Evolutionary conservation across 2,329 filamentous ascomycete species (phyloP).

Genomic region (Penicillium sp.): DNA sequence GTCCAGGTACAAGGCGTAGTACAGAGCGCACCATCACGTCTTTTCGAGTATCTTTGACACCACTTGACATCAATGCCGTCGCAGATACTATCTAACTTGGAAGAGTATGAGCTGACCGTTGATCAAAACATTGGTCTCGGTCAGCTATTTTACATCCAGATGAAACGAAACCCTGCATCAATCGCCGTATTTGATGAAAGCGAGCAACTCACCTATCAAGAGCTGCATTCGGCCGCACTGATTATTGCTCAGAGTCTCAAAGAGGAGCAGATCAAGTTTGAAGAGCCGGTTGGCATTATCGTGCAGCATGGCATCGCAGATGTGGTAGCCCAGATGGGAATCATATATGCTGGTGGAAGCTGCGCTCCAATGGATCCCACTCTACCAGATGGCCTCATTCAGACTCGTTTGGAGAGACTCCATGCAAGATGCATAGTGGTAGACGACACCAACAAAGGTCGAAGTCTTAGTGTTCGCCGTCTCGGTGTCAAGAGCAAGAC

Average conservation of each 20-base stretch:
- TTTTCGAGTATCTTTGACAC: neutral
- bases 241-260: constrained; percentile 5
- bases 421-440: constrained; percentile 11
- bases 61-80: constrained; percentile 5
- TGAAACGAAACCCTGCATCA: constrained; percentile 1
- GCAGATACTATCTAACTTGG: neutral
- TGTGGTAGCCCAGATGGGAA: constrained; percentile 23
- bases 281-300: constrained; percentile 24
- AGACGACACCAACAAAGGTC: constrained; percentile 1
- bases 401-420: constrained; percentile 12
- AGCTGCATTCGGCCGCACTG: constrained; percentile 11
- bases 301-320: constrained; percentile 18
- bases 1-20: neutral
- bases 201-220: constrained; percentile 8
- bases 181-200: constrained; percentile 12
- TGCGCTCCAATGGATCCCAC: constrained; percentile 24
- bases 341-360: constrained; percentile 25
- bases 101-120: constrained; percentile 13
- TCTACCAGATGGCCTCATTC: constrained; percentile 20
- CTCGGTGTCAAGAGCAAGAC: neutral
- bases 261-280: neutral
- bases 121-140: constrained; percentile 11
- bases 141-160: constrained; percentile 13
- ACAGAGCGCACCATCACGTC: neutral
- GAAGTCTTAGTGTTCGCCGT: neutral